Percentiles rank a stretch among this genome's conserved stretches.
Conservation (phyloP, 176 grass and related monocot genomes). For the Hyparrhenia diplandra region DNA sequence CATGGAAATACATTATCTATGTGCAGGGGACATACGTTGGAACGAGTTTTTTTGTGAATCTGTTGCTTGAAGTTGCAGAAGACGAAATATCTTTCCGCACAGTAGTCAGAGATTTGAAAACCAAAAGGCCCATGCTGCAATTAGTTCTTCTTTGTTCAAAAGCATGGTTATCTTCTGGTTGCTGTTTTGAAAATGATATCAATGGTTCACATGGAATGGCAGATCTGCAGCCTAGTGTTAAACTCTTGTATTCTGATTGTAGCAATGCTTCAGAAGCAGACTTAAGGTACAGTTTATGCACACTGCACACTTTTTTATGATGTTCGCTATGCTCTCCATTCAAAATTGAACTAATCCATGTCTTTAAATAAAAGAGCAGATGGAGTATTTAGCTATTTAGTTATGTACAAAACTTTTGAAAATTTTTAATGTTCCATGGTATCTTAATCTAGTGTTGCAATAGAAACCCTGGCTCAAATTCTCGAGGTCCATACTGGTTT, state of each 20-base stretch:
- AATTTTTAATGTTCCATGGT: too few relatives aligned
- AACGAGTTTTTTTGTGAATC: constrained; percentile 72
- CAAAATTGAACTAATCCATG: background rate
- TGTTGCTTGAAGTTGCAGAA: constrained; percentile 76
- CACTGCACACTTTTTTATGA: background rate
- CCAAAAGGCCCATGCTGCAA: constrained; percentile 57
- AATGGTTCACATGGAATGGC: constrained; percentile 29
- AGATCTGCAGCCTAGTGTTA: constrained; percentile 63
- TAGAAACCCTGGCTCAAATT: background rate
- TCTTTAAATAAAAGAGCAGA: background rate
- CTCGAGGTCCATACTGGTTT: background rate
- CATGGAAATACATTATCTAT: constrained; percentile 17
- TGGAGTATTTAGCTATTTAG: background rate
- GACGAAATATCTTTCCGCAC: constrained; percentile 93
- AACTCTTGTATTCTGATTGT: constrained; percentile 69
- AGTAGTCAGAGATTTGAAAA: constrained; percentile 77
- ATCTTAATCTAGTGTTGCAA: background rate
- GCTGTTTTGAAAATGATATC: constrained; percentile 62
- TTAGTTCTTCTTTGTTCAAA: constrained; percentile 77
- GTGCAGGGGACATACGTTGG: constrained; percentile 59
- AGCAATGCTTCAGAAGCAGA: constrained; percentile 56
- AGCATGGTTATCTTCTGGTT: constrained; percentile 64
- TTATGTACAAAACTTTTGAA: background rate
- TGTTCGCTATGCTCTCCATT: background rate
- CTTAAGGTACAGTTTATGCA: constrained; percentile 43